phyloP scores from a whole-genome alignment of 202 grass and related monocot species.

The Schoenoplectus tabernaemontani region DNA sequence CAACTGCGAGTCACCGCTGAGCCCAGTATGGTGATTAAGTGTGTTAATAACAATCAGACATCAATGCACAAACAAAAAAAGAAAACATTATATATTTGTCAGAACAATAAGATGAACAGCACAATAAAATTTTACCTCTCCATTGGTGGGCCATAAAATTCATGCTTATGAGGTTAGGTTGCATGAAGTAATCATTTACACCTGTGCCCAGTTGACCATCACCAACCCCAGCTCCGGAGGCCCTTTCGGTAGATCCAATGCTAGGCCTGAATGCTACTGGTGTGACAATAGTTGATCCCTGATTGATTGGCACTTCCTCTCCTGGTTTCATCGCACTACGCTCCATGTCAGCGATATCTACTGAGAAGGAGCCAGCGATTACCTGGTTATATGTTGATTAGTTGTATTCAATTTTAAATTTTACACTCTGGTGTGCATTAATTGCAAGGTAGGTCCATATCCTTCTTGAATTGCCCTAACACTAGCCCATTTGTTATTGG shows the following conservation, averaged over 20 bases:
- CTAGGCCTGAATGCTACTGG: constrained; percentile 21
- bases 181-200: constrained; percentile 25
- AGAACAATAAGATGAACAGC: neutral
- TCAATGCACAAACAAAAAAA: too few species aligned
- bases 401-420: neutral
- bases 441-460: neutral
- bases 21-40: too few species aligned
- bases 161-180: constrained; percentile 22
- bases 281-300: constrained; percentile 28
- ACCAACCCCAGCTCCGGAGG: neutral
- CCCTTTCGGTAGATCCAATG: constrained; percentile 22
- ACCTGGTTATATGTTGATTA: constrained; percentile 24
- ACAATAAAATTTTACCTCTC: constrained; percentile 10
- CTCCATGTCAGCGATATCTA: constrained; percentile 20
- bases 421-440: neutral
- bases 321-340: constrained; percentile 4
- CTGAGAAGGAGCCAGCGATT: constrained; percentile 39
- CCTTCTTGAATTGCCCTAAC: neutral
- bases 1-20: too few species aligned
- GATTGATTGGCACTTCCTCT: constrained; percentile 11
- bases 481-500: neutral
- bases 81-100: neutral
- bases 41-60: too few species aligned
- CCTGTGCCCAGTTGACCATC: constrained; percentile 11
- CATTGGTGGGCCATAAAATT: constrained; percentile 24